Percentiles rank a stretch among this genome's conserved stretches.
Conservation (phyloP, 75 land plant genomes). For the Azolla pinnata region DNA sequence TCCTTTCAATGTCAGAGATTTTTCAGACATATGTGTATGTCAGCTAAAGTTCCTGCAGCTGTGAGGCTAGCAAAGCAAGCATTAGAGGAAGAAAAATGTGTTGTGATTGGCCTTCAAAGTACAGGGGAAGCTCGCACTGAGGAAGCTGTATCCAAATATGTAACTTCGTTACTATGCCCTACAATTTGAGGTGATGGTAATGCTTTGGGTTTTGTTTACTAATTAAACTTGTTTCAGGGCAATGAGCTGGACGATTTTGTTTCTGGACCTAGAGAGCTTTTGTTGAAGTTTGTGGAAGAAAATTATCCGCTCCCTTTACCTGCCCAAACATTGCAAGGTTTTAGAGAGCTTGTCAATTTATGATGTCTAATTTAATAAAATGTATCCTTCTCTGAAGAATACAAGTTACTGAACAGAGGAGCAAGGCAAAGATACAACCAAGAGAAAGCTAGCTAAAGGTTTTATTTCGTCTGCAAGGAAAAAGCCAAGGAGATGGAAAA, state of each 20-base stretch:
- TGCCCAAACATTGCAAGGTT: background rate
- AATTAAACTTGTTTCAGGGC: constrained; percentile 39
- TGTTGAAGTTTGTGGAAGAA: constrained; percentile 90
- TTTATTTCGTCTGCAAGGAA: background rate
- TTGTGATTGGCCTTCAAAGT: constrained; percentile 92
- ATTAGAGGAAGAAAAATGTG: constrained; percentile 68
- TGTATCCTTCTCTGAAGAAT: background rate
- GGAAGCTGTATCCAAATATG: constrained; percentile 94
- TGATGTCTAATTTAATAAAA: background rate
- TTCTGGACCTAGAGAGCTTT: constrained; percentile 88
- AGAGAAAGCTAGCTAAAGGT: background rate
- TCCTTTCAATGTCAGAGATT: constrained; percentile 57
- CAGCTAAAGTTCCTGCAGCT: constrained; percentile 88
- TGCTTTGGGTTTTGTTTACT: too few species aligned
- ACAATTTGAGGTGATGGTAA: too few species aligned
- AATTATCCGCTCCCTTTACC: constrained; percentile 77
- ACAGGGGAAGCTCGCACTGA: constrained; percentile 98
- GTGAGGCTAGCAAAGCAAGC: constrained; percentile 79
- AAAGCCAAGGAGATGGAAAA: constrained; percentile 3
- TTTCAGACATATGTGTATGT: constrained; percentile 94
- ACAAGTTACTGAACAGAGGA: background rate
- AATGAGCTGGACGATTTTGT: constrained; percentile 91
- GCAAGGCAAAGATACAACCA: background rate
- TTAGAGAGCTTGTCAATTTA: background rate
- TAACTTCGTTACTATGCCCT: constrained; percentile 19